Base-by-base conservation (phyloP, 2,329 filamentous ascomycete species). In the Penicillium sp. region DNA sequence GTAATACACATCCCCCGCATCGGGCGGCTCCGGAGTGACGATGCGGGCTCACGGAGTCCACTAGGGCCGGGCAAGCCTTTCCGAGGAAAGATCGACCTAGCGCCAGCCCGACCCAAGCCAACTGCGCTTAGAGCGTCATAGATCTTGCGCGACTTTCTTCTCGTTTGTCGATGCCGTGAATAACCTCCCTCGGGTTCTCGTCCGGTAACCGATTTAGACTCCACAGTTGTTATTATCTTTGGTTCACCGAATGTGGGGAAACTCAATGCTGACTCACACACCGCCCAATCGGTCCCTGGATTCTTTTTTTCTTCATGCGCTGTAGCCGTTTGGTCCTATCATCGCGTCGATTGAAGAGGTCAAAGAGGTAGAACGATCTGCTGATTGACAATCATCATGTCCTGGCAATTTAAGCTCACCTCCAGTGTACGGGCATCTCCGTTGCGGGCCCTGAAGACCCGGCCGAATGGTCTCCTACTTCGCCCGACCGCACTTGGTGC, bases 81-180 rank as follows among this genome's bases (percentile, higher is more conserved):
- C 59, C 57, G 57, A 60, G 62, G 59, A 44, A 63, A 57, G 59
- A 57, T 57, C 56, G 39, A 19, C 55, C 55, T 47, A 48, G 44
- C 44, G 46, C 10, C 45, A 37, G 44, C 27, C 35, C 33, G 7
- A 26, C 21, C 14, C 47, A 27, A 37, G 47, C 31, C 39, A 33
- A 31, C 19, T 44, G 29, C 44, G 33, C 52, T 27, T 54, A 37
- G 21, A 47, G 27, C 26, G 26, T 35, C 33, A 54, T 44, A 10
- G 16, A 29, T 8, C 13, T 31, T 25, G 21, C 47, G 39, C 10
- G n/a, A 23, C 19, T 42, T 42, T 23, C 91, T 69, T 96, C 69
- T 47, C 13, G 29, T 31, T 31, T 5, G 25, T 29, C 5, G 8
- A 46, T 46, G 44, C 44, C 23, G 44, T 23, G 44, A n/a, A 27